Percentiles rank a stretch among this genome's conserved stretches.
phyloP scores from a whole-genome alignment of 2,329 filamentous ascomycete species.

The Apiospora phragmitis region DNA sequence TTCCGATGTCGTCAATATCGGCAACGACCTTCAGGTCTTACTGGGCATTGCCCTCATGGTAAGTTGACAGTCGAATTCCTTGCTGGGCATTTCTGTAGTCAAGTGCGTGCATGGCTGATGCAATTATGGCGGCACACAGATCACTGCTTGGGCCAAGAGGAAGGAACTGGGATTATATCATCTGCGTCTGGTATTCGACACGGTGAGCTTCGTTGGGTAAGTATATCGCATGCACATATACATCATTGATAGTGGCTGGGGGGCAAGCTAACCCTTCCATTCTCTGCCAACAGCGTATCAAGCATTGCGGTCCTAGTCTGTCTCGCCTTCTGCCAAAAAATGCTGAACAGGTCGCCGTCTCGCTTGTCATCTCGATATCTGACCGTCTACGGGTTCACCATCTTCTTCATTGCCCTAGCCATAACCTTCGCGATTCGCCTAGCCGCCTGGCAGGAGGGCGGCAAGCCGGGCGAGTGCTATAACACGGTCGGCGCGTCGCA shows the following conservation, averaged over 20 bases:
- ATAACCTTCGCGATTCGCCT: slow-evolving; percentile 27
- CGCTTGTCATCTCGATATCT: slow-evolving; percentile 24
- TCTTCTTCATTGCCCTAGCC: slow-evolving; percentile 28
- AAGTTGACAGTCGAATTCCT: background rate
- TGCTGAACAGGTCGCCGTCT: slow-evolving; percentile 11
- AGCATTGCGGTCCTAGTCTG: slow-evolving; percentile 16
- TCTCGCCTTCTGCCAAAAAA: slow-evolving; percentile 13
- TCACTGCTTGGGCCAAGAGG: slow-evolving; percentile 18
- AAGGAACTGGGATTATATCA: slow-evolving; percentile 19
- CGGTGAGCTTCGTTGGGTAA: slow-evolving; percentile 21
- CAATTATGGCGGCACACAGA: background rate
- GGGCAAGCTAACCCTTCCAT: background rate
- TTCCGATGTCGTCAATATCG: slow-evolving; percentile 17
- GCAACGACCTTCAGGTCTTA: slow-evolving; percentile 20
- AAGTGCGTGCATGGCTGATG: background rate
- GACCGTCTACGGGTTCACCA: slow-evolving; percentile 26
- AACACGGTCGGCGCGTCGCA: slow-evolving; percentile 20
- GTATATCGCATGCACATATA: background rate
- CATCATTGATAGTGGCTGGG: background rate
- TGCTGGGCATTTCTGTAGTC: background rate
- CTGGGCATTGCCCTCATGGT: slow-evolving; percentile 18
- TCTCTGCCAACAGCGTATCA: slow-evolving; percentile 13
- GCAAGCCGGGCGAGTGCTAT: slow-evolving; percentile 28
- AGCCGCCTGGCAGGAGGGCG: slow-evolving; percentile 22
- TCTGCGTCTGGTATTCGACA: slow-evolving; percentile 18